Conservation (phyloP, 257 asterid species). For the Perilla frutescens region DNA sequence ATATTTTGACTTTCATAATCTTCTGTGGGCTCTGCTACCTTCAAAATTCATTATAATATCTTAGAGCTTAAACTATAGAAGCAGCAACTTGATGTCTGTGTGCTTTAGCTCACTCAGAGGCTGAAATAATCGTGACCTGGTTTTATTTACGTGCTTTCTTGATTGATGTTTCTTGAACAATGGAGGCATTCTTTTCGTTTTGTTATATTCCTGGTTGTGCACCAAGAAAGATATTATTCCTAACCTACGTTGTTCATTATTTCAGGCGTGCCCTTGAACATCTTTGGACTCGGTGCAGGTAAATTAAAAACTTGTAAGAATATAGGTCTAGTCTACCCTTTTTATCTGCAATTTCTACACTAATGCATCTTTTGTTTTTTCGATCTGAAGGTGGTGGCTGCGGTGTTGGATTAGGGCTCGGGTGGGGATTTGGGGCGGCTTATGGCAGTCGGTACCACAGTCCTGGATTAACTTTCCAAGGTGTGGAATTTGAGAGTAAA, state of each 20-base stretch:
- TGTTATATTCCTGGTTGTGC: background rate
- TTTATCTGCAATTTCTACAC: background rate
- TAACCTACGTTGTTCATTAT: constrained; percentile 8
- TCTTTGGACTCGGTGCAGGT: constrained; percentile 92
- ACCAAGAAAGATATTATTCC: background rate
- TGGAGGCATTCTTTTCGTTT: background rate
- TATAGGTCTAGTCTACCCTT: background rate
- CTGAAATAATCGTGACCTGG: background rate
- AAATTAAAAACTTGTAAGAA: constrained; percentile 30
- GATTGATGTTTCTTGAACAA: background rate
- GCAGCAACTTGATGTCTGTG: background rate
- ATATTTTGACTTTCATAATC: too few relatives aligned
- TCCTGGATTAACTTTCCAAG: constrained; percentile 69
- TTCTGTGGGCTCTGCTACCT: background rate
- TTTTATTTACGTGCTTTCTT: background rate
- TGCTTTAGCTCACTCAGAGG: background rate
- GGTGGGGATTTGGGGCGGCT: constrained; percentile 95
- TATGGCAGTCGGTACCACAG: constrained; percentile 85
- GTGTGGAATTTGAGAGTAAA: constrained; percentile 53
- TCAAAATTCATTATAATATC: background rate
- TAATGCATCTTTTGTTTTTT: constrained; percentile 20
- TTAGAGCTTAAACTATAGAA: background rate
- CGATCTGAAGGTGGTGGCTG: constrained; percentile 87
- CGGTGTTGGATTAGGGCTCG: constrained; percentile 90
- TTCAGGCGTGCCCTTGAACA: constrained; percentile 79